Percentiles rank a stretch among this genome's conserved stretches.
Evolutionary conservation across 2,329 filamentous ascomycete species (phyloP).

Genomic region (Nothophoma quercina): DNA sequence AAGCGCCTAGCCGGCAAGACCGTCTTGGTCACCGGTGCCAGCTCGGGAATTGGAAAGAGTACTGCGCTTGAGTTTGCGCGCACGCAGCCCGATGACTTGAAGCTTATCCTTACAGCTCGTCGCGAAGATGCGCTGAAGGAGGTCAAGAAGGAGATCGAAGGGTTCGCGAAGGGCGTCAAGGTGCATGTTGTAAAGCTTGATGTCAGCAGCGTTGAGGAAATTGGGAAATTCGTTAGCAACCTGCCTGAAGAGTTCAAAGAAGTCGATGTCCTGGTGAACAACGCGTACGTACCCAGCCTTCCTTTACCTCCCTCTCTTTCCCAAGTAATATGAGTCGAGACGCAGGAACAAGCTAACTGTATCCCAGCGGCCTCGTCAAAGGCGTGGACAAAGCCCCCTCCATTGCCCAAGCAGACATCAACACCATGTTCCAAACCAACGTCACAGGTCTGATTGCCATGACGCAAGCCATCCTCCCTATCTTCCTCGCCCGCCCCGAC

Average conservation of each 20-base stretch:
- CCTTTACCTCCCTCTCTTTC: neutral
- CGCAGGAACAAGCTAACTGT: no score
- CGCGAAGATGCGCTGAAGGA: slow-evolving; percentile 79
- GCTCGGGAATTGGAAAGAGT: slow-evolving; percentile 85
- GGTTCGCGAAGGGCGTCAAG: slow-evolving; percentile 76
- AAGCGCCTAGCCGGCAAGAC: slow-evolving; percentile 94
- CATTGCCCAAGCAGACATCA: slow-evolving; percentile 82
- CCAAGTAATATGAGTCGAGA: no score
- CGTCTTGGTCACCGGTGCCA: slow-evolving; percentile 88
- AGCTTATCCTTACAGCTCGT: slow-evolving; percentile 87
- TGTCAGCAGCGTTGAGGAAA: slow-evolving; percentile 79
- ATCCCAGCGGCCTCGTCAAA: slow-evolving; percentile 79
- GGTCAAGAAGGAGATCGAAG: slow-evolving; percentile 76
- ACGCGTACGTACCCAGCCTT: slow-evolving; percentile 70
- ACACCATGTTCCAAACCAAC: slow-evolving; percentile 90
- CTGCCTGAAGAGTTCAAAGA: slow-evolving; percentile 84
- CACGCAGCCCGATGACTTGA: slow-evolving; percentile 79
- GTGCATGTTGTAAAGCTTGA: slow-evolving; percentile 86
- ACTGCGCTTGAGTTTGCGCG: slow-evolving; percentile 93
- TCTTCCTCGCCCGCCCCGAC: slow-evolving; percentile 74
- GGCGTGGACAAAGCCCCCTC: slow-evolving; percentile 85
- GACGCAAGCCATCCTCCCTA: slow-evolving; percentile 87
- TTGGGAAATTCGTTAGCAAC: slow-evolving; percentile 73
- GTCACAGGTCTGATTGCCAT: slow-evolving; percentile 95
- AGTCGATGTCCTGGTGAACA: slow-evolving; percentile 92